Evolutionary conservation across 2,329 filamentous ascomycete genomes (phyloP).

Genomic region (Scedosporium aurantiacum): DNA sequence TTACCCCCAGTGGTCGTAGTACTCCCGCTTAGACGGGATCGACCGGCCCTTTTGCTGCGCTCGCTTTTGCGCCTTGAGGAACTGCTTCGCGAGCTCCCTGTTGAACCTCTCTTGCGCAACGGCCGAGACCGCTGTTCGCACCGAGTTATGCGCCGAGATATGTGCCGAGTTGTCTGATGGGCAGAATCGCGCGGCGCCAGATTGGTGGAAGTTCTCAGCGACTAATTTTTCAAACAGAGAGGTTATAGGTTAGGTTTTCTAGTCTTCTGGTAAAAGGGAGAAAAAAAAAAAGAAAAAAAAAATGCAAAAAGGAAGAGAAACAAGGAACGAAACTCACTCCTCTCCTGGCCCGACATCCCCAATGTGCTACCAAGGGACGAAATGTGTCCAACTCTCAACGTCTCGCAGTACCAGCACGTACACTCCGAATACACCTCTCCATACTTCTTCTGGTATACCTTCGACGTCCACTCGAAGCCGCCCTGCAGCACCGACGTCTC

Average conservation of each 20-base stretch:
- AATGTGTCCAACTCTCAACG: slow-evolving; percentile 25
- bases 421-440: slow-evolving; percentile 63
- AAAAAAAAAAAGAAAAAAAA: background rate
- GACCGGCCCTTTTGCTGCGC: slow-evolving; percentile 37
- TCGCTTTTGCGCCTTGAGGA: slow-evolving; percentile 32
- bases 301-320: background rate
- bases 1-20: slow-evolving; percentile 44
- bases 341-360: slow-evolving; percentile 32
- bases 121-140: slow-evolving; percentile 22
- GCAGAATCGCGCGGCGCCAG: slow-evolving; percentile 36
- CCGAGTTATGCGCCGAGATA: slow-evolving; percentile 63
- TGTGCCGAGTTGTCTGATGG: slow-evolving; percentile 51
- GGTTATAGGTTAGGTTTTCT: background rate
- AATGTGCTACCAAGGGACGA: slow-evolving; percentile 33
- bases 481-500: slow-evolving; percentile 52
- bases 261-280: background rate
- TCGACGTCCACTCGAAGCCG: slow-evolving; percentile 63
- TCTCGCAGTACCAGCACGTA: slow-evolving; percentile 77
- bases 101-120: slow-evolving; percentile 26
- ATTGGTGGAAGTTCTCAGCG: slow-evolving; percentile 32
- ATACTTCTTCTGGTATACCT: slow-evolving; percentile 54
- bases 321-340: slow-evolving; percentile 17
- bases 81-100: slow-evolving; percentile 34
- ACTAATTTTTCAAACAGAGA: slow-evolving; percentile 7
- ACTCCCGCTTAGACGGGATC: slow-evolving; percentile 35